Base-by-base conservation (phyloP, 805 yeast genomes). In the Wickerhamiella spandovensis region DNA sequence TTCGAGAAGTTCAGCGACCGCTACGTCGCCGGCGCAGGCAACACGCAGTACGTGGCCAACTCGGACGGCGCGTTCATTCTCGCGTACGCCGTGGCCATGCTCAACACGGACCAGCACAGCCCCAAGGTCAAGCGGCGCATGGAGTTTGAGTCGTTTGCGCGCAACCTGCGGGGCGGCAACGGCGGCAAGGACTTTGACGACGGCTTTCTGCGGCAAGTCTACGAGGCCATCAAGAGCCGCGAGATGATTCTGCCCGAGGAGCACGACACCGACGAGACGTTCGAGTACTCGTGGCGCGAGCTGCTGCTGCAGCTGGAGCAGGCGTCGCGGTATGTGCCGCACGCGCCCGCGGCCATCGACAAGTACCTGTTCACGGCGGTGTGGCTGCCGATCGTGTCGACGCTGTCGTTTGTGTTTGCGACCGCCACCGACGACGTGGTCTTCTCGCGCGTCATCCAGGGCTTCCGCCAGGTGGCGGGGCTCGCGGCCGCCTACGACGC, bases 171-270 rank as follows among this genome's bases (percentile, higher is more conserved):
- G 55, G 95, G 95, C 6, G 83, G 87, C 23, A 81, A 81, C 56
- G 77, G 77, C 20, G 73, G 73, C 25, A 73, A 75, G 37, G 92
- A 89, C 65, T 89, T 84, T 68, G 90, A 94, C 2, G 74, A 73
- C 22, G 88, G 95, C 84, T 90, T 87, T 61, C 70, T 90, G 54
- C 79, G 81, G 53, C 83, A 77, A 55, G 87, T 90, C 23, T 92
- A 84, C 65, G 69, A 75, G 23, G 83, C 95, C 1, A 89, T 92
- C 50, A 75, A 78, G 53, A 85, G 82, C 50, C 77, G 83, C 48
- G 99, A 92, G 65, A 92, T 92, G 55, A 86, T 92, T 46, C 85
- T 94, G 89, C 97, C 98, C 0, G 97, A 92, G 60, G 98, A 92
- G 61, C 97, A 90, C 58, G 94, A 87, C 62, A 85, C 88, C 10